A percentile compares a stretch with the other conserved stretches of the same genome.
Evolutionary conservation across 2,329 filamentous ascomycete species (phyloP).

Genomic region (Arthrobotrys sphaeroides): DNA sequence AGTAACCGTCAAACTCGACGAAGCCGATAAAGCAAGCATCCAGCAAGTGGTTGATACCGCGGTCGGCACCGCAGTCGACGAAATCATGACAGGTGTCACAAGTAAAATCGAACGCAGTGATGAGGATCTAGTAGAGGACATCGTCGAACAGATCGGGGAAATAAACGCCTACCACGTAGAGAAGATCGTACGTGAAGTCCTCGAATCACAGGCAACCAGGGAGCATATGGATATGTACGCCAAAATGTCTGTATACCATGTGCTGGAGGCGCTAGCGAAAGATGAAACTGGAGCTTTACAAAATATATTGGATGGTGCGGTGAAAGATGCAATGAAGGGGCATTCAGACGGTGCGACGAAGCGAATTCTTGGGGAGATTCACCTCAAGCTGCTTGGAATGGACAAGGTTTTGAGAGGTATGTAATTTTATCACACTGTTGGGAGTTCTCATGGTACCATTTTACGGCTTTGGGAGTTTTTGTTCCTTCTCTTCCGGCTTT

Average conservation of each 20-base stretch:
- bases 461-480: no score
- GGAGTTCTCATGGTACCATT: background rate
- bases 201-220: background rate
- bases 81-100: background rate
- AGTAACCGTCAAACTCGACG: constrained; percentile 22
- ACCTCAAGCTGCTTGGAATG: constrained; percentile 1
- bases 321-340: background rate
- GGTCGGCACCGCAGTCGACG: background rate
- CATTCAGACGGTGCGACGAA: background rate
- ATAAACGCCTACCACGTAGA: background rate
- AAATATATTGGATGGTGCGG: background rate
- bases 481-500: background rate
- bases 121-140: background rate
- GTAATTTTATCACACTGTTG: background rate
- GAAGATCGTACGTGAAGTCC: background rate
- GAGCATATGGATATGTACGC: background rate
- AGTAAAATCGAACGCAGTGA: background rate
- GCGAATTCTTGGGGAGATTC: constrained; percentile 1
- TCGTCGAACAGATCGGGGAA: background rate
- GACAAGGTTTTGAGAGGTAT: constrained; percentile 30
- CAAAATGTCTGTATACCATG: background rate
- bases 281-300: constrained; percentile 7
- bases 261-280: background rate
- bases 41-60: constrained; percentile 3
- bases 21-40: constrained; percentile 12